Base-by-base conservation (phyloP, 2,329 filamentous ascomycete genomes). In the Amylocarpus encephaloides region DNA sequence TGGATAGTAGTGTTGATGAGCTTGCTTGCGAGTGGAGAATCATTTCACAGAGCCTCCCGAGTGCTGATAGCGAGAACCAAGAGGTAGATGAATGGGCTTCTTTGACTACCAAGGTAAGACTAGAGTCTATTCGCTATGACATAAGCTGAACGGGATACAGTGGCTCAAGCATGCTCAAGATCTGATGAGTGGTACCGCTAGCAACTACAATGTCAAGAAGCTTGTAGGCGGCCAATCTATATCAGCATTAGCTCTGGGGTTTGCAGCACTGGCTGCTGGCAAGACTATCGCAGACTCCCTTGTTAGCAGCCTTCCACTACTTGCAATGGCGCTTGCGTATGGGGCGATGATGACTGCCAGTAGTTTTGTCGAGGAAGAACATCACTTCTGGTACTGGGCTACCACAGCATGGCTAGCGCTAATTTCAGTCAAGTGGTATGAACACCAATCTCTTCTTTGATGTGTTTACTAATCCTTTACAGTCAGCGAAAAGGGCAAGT, bases 361-460 rank as follows among this genome's bases (percentile, higher is more conserved):
- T 66, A 97, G 91, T 64, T 98, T 93, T 66, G 89, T 98, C 2
- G 93, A 98, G 68, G 93, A 98, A 70, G 93, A 98, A 67, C 93
- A 98, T 44, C 89, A 97, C 59, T 96, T 95, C 66, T 98, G 93
- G 93, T 97, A 98, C 69, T 97, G 92, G 90, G 70, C 81, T 1
- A 79, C 85, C 0, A 83, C 85, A 0, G 78, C 80, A 6, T 94
- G 87, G 87, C 64, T 86, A 30, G 68, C 73, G 1, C 71, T 75
- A 29, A 69, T 85, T 11, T 73, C 72, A 30, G 56, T 78, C 38
- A 75, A 72, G 57, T 69, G 71, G 62, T 65, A 54, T 10, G 52
- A 43, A 19, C 9, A 15, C 7, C 40, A 5, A 15, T 7, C 35
- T 15, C 29, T 0, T 12, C 5, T 19, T 29, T 6, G 19, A 12